These are phyloP conservation scores for Argentina anserina DNA, from an alignment of 306 rosid genomes.

Conservation along the genomic window DNA sequence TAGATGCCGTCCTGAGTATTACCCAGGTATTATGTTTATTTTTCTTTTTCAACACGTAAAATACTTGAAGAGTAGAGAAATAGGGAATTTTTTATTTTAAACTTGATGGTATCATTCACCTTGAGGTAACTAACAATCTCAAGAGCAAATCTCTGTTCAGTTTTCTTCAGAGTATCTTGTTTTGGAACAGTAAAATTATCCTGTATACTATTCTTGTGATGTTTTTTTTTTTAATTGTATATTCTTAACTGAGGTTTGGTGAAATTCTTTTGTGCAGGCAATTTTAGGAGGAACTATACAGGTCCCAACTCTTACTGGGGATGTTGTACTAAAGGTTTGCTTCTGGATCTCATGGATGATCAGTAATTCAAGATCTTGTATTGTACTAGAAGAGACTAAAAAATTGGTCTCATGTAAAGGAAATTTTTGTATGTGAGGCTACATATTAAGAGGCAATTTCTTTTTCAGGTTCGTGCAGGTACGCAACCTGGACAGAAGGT, in stretches of 20 bases:
- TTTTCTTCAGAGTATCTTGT: background rate
- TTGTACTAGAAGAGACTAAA: background rate
- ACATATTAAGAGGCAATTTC: background rate
- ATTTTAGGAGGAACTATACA: constrained; percentile 88
- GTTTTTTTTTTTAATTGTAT: background rate
- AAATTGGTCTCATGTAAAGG: background rate
- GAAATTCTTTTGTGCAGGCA: constrained; percentile 45
- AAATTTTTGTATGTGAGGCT: background rate
- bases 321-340: constrained; percentile 87
- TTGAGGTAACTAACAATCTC: background rate
- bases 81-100: too few relatives aligned
- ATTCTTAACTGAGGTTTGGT: background rate
- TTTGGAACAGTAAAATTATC: background rate
- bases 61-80: background rate
- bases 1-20: constrained; percentile 71
- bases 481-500: constrained; percentile 91
- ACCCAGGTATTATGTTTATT: constrained; percentile 68
- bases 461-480: constrained; percentile 74
- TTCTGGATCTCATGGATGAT: constrained; percentile 10
- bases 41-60: background rate
- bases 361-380: too few relatives aligned
- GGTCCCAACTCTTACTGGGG: constrained; percentile 83
- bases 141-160: background rate
- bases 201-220: background rate
- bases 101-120: background rate